phyloP scores from a whole-genome alignment of 805 yeast genomes.

The Pichia ethanolica region DNA sequence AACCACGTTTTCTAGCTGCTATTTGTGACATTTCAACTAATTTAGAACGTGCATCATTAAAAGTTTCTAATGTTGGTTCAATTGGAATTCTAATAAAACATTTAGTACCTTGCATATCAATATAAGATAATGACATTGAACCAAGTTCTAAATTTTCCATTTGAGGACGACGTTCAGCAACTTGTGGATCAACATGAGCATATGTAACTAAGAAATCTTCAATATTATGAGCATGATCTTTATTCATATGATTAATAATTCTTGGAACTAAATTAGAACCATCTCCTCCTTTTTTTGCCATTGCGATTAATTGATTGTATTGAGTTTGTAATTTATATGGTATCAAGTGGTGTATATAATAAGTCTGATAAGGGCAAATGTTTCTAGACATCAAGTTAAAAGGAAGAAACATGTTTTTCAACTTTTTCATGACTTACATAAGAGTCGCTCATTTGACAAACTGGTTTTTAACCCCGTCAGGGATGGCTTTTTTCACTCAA shows the following conservation, averaged over 20 bases:
- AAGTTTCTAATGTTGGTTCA: slow-evolving; percentile 40
- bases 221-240: slow-evolving; percentile 62
- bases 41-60: slow-evolving; percentile 42
- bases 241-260: slow-evolving; percentile 74
- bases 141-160: slow-evolving; percentile 40
- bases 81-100: slow-evolving; percentile 32
- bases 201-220: slow-evolving; percentile 66
- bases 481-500: too few species aligned
- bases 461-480: too few species aligned
- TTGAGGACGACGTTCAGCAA: slow-evolving; percentile 29
- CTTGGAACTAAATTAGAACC: slow-evolving; percentile 22
- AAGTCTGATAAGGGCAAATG: too few species aligned
- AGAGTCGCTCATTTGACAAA: too few species aligned
- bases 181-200: slow-evolving; percentile 23
- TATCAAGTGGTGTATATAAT: too few species aligned
- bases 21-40: slow-evolving; percentile 69
- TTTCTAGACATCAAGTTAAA: too few species aligned
- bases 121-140: slow-evolving; percentile 35
- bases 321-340: too few species aligned
- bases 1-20: slow-evolving; percentile 58
- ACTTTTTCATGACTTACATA: too few species aligned
- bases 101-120: slow-evolving; percentile 29
- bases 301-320: too few species aligned
- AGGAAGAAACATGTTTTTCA: too few species aligned
- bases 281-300: neutral